Base-by-base conservation (phyloP, 2,329 filamentous ascomycete species). In the Fusarium sp. region DNA sequence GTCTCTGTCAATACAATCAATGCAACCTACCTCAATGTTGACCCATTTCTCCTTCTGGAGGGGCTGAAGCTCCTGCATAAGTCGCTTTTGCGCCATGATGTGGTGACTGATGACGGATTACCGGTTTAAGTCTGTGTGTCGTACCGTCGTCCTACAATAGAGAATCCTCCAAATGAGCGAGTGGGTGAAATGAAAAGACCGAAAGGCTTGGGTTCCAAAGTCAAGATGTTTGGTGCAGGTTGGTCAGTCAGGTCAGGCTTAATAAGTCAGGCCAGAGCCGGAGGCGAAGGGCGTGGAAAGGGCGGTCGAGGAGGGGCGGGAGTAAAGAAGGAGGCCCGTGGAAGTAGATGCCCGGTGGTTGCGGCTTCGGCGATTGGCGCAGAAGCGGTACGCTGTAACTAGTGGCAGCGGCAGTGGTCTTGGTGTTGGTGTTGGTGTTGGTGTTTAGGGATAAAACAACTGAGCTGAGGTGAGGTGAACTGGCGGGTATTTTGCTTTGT, bases 11-110 rank as follows among this genome's bases (percentile, higher is more conserved):
- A 34, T 30, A 40, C 40, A 47, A 40, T 40, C 30, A 21, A 16
- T 37, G 41, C 11, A n/a, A 76, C 87, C 67, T 81, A 94, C 92
- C 79, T 97, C 92, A 72, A 98, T 93, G 74, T 95, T 89, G 20
- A 97, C 92, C 95, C 95, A 99, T 79, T 93, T 93, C 85, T 98
- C 94, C 80, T 96, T 94, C 57, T 89, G 86, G 42, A 98, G 87
- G 46, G 88, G 86, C 80, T 92, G 91, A 82, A 93, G 90, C 85
- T 98, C 95, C 73, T 92, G 92, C 92, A 97, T 93, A 59, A 98
- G 86, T 54, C 97, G 91, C 76, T 93, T 90, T 81, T 94, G 79
- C 27, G 82, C 82, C 83, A 85, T 85, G 68, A 55, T 77, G 68
- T 47, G 30, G 41, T 48, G 32, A 50, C 21, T 25, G 42, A 48